These are phyloP conservation scores for Euphorbia corollata DNA, from an alignment of 441 rosid genomes.

Conservation along the genomic window DNA sequence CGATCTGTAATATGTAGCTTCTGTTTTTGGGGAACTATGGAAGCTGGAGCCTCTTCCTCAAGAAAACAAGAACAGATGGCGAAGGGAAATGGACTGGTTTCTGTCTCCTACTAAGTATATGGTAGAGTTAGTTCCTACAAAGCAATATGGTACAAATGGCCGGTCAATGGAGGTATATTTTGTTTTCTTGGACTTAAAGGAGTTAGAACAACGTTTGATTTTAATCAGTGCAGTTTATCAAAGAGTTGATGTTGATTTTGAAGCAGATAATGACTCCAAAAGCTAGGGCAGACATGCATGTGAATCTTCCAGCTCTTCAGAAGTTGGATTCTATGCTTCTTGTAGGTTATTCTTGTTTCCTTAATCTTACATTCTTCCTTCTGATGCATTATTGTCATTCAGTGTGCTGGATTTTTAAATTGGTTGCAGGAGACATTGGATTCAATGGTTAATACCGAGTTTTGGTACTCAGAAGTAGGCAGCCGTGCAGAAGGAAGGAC, in stretches of 20 bases:
- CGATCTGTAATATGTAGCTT: constrained; percentile 38
- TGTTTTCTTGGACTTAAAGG: constrained; percentile 8
- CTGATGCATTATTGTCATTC: constrained; percentile 1
- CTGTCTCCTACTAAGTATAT: constrained; percentile 86
- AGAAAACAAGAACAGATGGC: constrained; percentile 79
- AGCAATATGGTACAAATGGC: constrained; percentile 76
- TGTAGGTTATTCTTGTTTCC: constrained; percentile 42
- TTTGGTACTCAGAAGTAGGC: constrained; percentile 82
- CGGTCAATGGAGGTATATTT: constrained; percentile 62
- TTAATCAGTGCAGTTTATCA: constrained; percentile 8
- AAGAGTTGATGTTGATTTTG: constrained; percentile 21
- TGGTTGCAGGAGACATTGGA: constrained; percentile 66
- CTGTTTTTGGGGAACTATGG: constrained; percentile 91
- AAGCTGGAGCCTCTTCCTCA: constrained; percentile 77
- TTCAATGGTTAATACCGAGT: constrained; percentile 78
- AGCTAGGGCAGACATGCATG: constrained; percentile 81
- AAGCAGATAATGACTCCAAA: constrained; percentile 91
- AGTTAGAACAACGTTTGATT: background rate
- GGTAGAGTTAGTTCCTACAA: constrained; percentile 93
- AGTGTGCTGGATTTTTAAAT: constrained; percentile 5
- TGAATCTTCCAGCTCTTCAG: constrained; percentile 95
- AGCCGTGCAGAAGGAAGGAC: constrained; percentile 73
- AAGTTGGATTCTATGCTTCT: constrained; percentile 89
- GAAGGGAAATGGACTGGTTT: constrained; percentile 90
- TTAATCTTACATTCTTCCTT: background rate